Conservation (phyloP, 352 stramenopile genomes). For the Phytopythium sindhum region DNA sequence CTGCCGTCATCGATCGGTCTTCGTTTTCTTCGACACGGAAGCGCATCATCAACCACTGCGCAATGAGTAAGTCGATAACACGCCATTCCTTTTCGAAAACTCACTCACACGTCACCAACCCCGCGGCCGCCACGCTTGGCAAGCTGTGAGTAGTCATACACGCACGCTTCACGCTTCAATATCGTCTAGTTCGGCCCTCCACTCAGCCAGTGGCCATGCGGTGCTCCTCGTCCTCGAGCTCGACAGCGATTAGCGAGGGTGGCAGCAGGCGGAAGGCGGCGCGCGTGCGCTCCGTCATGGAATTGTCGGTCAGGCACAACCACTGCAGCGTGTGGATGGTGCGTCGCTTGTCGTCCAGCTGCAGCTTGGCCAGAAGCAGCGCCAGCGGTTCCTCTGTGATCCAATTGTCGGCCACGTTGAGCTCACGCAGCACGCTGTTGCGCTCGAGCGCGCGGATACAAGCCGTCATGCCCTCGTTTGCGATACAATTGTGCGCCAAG, state of each 20-base stretch:
- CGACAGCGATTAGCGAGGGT: slow-evolving; percentile 28
- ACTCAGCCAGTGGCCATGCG: slow-evolving; percentile 1
- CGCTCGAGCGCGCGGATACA: slow-evolving; percentile 52
- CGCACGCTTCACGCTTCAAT: too few relatives aligned
- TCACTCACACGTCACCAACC: too few relatives aligned
- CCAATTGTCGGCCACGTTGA: slow-evolving; percentile 68
- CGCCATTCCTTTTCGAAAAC: too few relatives aligned
- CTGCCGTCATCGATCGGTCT: too few relatives aligned
- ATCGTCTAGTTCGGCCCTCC: not conserved
- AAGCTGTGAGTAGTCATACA: not conserved
- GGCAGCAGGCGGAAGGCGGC: slow-evolving; percentile 25
- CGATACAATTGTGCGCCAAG: slow-evolving; percentile 65
- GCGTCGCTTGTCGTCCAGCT: slow-evolving; percentile 15
- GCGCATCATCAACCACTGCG: too few relatives aligned
- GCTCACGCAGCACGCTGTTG: slow-evolving; percentile 54
- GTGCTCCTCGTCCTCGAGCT: slow-evolving; percentile 43
- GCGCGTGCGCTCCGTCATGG: slow-evolving; percentile 55
- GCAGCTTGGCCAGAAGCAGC: slow-evolving; percentile 36
- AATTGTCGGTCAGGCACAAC: slow-evolving; percentile 58
- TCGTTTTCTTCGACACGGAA: too few relatives aligned
- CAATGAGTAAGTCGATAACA: too few relatives aligned
- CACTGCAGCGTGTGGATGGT: slow-evolving; percentile 32
- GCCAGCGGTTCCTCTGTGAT: slow-evolving; percentile 75
- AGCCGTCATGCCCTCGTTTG: slow-evolving; percentile 64
- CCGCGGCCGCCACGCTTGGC: not conserved